phyloP scores from a whole-genome alignment of 306 rosid genomes.

The Vachellia collinsii region DNA sequence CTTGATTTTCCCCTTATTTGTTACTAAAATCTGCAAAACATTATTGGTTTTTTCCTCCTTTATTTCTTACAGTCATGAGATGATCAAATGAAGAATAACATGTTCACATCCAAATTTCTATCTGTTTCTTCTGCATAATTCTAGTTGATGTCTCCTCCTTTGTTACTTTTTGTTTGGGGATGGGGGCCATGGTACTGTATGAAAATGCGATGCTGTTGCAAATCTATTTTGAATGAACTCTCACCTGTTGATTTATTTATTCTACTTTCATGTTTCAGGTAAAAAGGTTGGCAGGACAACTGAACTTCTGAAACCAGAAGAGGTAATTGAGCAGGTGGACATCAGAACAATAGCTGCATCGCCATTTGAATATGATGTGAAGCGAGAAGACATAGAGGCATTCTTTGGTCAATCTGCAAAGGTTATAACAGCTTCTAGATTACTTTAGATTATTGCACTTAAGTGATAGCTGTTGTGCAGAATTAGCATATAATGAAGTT shows the following conservation, averaged over 20 bases:
- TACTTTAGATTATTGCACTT: constrained; percentile 8
- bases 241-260: not conserved
- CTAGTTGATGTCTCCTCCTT: not conserved
- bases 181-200: not conserved
- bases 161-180: not conserved
- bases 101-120: not conserved
- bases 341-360: constrained; percentile 79
- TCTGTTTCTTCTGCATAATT: not conserved
- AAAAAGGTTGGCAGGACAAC: constrained; percentile 65
- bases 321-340: constrained; percentile 81
- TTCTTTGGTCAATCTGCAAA: constrained; percentile 64
- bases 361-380: constrained; percentile 68
- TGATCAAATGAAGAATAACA: not conserved
- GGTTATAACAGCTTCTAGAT: constrained; percentile 47
- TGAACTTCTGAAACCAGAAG: constrained; percentile 70
- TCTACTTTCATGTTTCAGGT: constrained; percentile 49
- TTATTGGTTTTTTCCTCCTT: not conserved
- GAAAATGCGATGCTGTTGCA: not conserved
- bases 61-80: not conserved
- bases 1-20: not conserved
- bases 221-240: constrained; percentile 7
- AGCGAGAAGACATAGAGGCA: constrained; percentile 73
- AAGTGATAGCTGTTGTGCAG: not conserved
- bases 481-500: not conserved
- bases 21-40: not conserved